Evolutionary conservation across 2,329 filamentous ascomycete species (phyloP), one percentile per base, ranked within the genome.

Genomic region (Sclerotinia glacialis): DNA sequence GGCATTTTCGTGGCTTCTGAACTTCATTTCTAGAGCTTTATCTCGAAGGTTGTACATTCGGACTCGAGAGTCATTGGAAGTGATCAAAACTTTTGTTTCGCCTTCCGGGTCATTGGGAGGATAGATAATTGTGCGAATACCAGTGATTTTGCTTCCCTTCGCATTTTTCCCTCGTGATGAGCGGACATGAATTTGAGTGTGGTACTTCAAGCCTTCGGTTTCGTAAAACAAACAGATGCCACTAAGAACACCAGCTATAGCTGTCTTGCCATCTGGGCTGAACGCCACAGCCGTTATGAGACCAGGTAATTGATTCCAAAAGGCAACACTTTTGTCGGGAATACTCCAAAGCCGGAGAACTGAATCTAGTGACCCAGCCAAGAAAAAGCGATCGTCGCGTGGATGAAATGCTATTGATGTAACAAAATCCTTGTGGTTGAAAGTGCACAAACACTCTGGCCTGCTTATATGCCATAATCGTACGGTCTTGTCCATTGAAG

Each of bases 401-500:
- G 95, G 95, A 76, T 99, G 95, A 72, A 99, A 99, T 47, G 92
- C 87, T 60, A 99, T 93, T 1, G 93, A 94, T 0, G 95, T 96
- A 56, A 98, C 94, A 72, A 97, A 93, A 76, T 99, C 95, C 73
- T 89, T 92, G 78, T 98, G 95, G 73, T 93, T 92, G 80, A 98
- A 99, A 2, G 90, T 93, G 78, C 93, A 97, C 0, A 99, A 82
- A 74, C 93, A 97, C 74, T 98, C 93, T 4, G 84, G 78, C 63
- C 94, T 85, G 75, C 86, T 94, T 69, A 95, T 83, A 78, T 99
- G 95, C 94, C 95, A 99, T 58, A 99, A 78, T 18, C 92, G 86
- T 16, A 99, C 95, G 0, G 93, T 97, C 80, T 97, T 97, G 77
- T 99, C 95, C 93, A 98, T 97, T 0, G 93, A 97, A 0, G 93